These are phyloP conservation scores for Saturnispora sekii DNA, from an alignment of 805 yeast species.

Conservation along the genomic window DNA sequence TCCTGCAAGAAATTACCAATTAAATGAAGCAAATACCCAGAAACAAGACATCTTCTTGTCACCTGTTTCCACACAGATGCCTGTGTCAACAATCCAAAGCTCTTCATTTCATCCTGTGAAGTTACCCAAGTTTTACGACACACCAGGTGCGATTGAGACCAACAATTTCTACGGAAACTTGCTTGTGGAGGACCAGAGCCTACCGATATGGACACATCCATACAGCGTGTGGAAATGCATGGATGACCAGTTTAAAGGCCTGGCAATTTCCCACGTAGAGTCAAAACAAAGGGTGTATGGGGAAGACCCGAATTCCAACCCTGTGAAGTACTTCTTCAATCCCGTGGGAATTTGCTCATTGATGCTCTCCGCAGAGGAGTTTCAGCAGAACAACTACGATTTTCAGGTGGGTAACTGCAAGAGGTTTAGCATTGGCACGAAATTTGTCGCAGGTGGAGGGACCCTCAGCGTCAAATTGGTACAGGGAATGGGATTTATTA, in stretches of 20 bases:
- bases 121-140: slow-evolving; percentile 38
- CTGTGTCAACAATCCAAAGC: slow-evolving; percentile 20
- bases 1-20: slow-evolving; percentile 19
- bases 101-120: slow-evolving; percentile 64
- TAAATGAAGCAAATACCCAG: neutral
- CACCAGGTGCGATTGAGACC: slow-evolving; percentile 50
- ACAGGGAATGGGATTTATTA: slow-evolving; percentile 75
- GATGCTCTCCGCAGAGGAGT: slow-evolving; percentile 38
- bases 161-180: slow-evolving; percentile 74
- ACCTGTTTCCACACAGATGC: slow-evolving; percentile 14
- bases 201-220: slow-evolving; percentile 77
- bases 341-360: slow-evolving; percentile 63
- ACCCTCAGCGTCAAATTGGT: slow-evolving; percentile 43
- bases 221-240: slow-evolving; percentile 59
- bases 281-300: slow-evolving; percentile 59
- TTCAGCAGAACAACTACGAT: slow-evolving; percentile 18
- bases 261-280: slow-evolving; percentile 58
- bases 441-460: slow-evolving; percentile 28
- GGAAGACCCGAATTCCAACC: slow-evolving; percentile 41
- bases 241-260: slow-evolving; percentile 36
- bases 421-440: slow-evolving; percentile 25
- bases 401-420: slow-evolving; percentile 25
- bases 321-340: slow-evolving; percentile 45
- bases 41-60: slow-evolving; percentile 14
- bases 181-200: slow-evolving; percentile 53